Evolutionary conservation across 768 basidiomycete species (phyloP).

Genomic region (Termitomyces sp.): DNA sequence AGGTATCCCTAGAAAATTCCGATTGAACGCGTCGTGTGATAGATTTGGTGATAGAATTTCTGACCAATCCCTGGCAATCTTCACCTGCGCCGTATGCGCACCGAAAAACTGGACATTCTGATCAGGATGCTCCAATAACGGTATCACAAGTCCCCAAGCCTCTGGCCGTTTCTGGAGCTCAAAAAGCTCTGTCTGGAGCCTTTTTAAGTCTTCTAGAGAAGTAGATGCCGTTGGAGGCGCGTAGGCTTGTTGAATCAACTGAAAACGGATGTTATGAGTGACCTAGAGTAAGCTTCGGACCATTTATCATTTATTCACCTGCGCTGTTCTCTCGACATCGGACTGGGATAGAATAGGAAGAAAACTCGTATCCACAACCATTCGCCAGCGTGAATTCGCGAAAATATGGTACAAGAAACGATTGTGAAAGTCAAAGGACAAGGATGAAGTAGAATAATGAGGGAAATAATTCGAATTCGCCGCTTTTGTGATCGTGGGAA

Average conservation of each 20-base stretch:
- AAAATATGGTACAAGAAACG: not conserved
- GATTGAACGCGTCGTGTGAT: not conserved
- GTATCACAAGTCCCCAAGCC: constrained; percentile 81
- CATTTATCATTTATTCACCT: constrained; percentile 34
- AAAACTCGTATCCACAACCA: constrained; percentile 32
- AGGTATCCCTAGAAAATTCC: constrained; percentile 48
- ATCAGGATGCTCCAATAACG: constrained; percentile 65
- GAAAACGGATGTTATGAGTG: not conserved
- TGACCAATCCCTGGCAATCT: constrained; percentile 90
- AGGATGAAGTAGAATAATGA: not conserved
- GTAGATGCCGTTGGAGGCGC: constrained; percentile 39
- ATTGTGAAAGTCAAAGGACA: not conserved
- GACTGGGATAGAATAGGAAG: constrained; percentile 46
- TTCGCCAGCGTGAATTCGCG: not conserved
- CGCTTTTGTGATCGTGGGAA: constrained; percentile 4
- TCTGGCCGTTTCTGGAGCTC: constrained; percentile 72
- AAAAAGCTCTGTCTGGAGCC: constrained; percentile 66
- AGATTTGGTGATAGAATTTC: constrained; percentile 12
- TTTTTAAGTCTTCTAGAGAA: constrained; percentile 54
- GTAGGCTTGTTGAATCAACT: constrained; percentile 72
- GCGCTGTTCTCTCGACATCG: constrained; percentile 53
- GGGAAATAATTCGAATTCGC: not conserved
- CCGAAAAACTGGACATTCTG: constrained; percentile 92
- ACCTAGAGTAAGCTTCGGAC: not conserved
- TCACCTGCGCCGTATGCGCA: constrained; percentile 90